Evolutionary conservation across 2,329 filamentous ascomycete genomes (phyloP).

Genomic region (Metarhizium humberi): DNA sequence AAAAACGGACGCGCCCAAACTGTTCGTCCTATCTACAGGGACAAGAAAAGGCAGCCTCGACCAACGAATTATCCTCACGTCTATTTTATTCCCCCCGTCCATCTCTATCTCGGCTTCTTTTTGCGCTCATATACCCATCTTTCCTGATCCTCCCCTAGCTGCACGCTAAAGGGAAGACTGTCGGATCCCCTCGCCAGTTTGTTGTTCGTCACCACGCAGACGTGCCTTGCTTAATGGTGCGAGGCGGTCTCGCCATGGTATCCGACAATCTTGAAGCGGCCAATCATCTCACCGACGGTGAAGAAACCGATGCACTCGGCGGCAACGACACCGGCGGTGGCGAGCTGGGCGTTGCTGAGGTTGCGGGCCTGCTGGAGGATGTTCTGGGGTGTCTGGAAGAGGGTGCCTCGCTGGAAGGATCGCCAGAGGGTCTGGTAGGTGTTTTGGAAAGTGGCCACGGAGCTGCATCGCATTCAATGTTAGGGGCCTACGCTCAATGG

Average conservation of each 20-base stretch:
- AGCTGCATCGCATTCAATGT: slow-evolving; percentile 38
- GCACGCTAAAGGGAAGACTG: not conserved
- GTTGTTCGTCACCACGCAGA: not conserved
- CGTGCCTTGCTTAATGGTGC: slow-evolving; percentile 40
- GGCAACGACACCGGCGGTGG: slow-evolving; percentile 63
- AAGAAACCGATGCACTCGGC: slow-evolving; percentile 95
- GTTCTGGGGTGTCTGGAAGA: slow-evolving; percentile 47
- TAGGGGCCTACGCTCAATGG: not conserved
- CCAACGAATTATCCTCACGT: not conserved
- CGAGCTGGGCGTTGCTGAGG: slow-evolving; percentile 61
- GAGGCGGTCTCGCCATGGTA: slow-evolving; percentile 66
- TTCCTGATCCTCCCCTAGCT: not conserved
- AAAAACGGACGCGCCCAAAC: too few species aligned
- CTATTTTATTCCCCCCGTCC: slow-evolving; percentile 9
- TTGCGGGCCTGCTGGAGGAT: slow-evolving; percentile 52
- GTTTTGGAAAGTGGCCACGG: slow-evolving; percentile 70
- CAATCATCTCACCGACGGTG: slow-evolving; percentile 94
- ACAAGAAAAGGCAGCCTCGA: too few species aligned
- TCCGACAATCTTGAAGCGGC: slow-evolving; percentile 87
- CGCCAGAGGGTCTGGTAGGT: slow-evolving; percentile 73
- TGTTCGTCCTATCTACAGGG: too few species aligned
- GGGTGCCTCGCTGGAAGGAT: slow-evolving; percentile 55
- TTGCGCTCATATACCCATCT: not conserved
- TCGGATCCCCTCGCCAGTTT: not conserved
- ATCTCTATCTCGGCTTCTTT: not conserved